Percentiles rank a stretch among this genome's conserved stretches.
Conservation (phyloP, 202 grass and related monocot genomes). For the Saccharum hybrid region DNA sequence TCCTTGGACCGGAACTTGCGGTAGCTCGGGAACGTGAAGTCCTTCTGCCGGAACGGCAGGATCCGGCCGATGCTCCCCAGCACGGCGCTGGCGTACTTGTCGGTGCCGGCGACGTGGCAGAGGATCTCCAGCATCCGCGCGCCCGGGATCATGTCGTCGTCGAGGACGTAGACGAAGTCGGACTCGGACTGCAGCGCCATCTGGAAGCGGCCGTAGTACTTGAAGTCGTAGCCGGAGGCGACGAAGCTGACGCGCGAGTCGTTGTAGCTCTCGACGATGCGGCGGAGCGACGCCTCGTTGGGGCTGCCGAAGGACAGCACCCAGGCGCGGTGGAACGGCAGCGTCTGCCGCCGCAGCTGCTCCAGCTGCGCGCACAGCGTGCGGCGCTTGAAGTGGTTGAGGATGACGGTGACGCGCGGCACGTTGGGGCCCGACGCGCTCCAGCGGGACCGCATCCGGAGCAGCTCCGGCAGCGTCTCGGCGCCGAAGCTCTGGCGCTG, state of each 20-base stretch:
- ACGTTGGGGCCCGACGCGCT: background rate
- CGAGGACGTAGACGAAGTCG: conserved; percentile 85
- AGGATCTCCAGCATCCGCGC: conserved; percentile 87
- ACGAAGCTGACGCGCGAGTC: conserved; percentile 86
- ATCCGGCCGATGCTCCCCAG: conserved; percentile 90
- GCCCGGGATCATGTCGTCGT: conserved; percentile 96
- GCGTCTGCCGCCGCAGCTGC: conserved; percentile 68
- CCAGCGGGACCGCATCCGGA: conserved; percentile 76
- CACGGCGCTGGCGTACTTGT: conserved; percentile 85
- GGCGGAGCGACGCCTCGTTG: conserved; percentile 63
- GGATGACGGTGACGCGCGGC: conserved; percentile 78
- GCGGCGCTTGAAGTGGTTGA: conserved; percentile 93
- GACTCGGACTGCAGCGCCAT: conserved; percentile 89
- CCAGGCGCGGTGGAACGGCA: conserved; percentile 92
- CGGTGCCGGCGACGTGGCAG: conserved; percentile 76
- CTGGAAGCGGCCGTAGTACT: conserved; percentile 98
- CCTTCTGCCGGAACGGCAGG: conserved; percentile 83
- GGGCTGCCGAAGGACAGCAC: conserved; percentile 93
- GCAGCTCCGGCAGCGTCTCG: conserved; percentile 78
- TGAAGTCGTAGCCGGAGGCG: conserved; percentile 88
- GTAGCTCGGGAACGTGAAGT: conserved; percentile 92
- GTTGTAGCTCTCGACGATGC: conserved; percentile 85
- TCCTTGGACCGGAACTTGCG: conserved; percentile 85
- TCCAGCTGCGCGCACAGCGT: conserved; percentile 94
- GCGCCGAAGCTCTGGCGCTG: conserved; percentile 57